phyloP scores from a whole-genome alignment of 2,329 filamentous ascomycete species.

The Penicillium frequentans region DNA sequence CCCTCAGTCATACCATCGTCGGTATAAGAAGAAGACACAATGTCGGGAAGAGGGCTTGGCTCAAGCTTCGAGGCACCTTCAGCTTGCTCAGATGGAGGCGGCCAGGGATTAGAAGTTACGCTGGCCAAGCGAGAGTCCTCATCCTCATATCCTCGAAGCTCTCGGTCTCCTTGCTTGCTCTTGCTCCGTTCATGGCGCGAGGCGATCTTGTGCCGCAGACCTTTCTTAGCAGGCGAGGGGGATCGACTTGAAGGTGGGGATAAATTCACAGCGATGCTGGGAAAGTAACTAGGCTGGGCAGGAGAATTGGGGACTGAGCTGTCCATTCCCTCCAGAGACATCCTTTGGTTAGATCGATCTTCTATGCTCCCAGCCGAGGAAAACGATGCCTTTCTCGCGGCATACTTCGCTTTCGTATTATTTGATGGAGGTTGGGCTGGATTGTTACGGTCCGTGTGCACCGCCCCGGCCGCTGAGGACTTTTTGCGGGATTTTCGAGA shows the following conservation, averaged over 20 bases:
- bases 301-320: slow-evolving; percentile 47
- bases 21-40: slow-evolving; percentile 22
- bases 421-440: slow-evolving; percentile 5
- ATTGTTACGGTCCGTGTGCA: slow-evolving; percentile 2
- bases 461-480: slow-evolving; percentile 1
- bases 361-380: slow-evolving; percentile 54
- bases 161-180: slow-evolving; percentile 41
- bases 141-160: slow-evolving; percentile 24
- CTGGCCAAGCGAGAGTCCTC: slow-evolving; percentile 20
- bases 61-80: slow-evolving; percentile 25
- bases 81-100: slow-evolving; percentile 11
- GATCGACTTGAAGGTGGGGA: slow-evolving; percentile 64
- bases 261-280: slow-evolving; percentile 62
- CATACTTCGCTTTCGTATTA: slow-evolving; percentile 25
- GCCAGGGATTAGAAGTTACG: slow-evolving; percentile 14
- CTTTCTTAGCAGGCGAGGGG: slow-evolving; percentile 63
- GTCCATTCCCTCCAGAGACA: slow-evolving; percentile 46
- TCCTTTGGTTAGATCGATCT: slow-evolving; percentile 32
- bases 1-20: slow-evolving; percentile 23
- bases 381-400: slow-evolving; percentile 52
- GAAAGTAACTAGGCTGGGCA: slow-evolving; percentile 48
- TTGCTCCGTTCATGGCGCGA: slow-evolving; percentile 41
- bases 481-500: slow-evolving; percentile 9
- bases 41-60: slow-evolving; percentile 29
- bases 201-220: slow-evolving; percentile 43